A percentile compares a stretch with the other conserved stretches of the same genome.
Conservation (phyloP, 768 basidiomycete species). For the Porphyrellus cyaneotinctus region DNA sequence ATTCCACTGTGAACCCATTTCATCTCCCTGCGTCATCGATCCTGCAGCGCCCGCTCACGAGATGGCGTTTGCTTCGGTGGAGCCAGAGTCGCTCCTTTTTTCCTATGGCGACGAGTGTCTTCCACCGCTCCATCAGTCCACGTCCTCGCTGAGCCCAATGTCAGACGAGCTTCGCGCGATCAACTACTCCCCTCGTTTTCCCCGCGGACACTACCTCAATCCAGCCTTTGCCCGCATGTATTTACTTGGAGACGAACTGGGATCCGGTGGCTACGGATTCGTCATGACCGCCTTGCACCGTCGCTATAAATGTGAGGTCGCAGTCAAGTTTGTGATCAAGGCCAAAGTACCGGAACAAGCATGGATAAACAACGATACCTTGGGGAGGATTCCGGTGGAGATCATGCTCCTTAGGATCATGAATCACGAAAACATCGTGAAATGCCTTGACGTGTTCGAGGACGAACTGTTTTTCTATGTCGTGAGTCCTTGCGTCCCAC, state of each 20-base stretch:
- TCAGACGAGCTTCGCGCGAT: constrained; percentile 15
- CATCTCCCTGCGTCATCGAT: neutral
- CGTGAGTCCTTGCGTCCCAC: constrained; percentile 42
- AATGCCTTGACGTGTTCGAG: constrained; percentile 80
- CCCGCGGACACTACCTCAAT: constrained; percentile 55
- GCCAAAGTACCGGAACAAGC: constrained; percentile 52
- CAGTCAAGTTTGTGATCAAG: constrained; percentile 94
- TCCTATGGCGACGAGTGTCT: constrained; percentile 8
- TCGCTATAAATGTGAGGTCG: constrained; percentile 61
- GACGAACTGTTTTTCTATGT: constrained; percentile 84
- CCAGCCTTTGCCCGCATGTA: constrained; percentile 57
- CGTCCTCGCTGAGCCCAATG: neutral
- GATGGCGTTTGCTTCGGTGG: neutral
- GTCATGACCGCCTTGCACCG: constrained; percentile 82
- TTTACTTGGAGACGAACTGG: constrained; percentile 70
- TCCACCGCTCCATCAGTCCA: neutral
- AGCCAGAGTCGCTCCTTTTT: constrained; percentile 23
- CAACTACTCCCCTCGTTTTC: constrained; percentile 51
- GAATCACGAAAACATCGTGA: constrained; percentile 78
- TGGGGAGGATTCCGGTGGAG: constrained; percentile 74
- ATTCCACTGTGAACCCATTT: neutral
- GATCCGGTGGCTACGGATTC: constrained; percentile 92
- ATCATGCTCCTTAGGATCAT: constrained; percentile 70
- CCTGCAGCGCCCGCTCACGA: neutral
- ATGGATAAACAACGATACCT: constrained; percentile 53